A percentile compares a stretch with the other conserved stretches of the same genome.
Evolutionary conservation across 1,139 yeast species (phyloP).

Genomic region (Protomyces gravidus): DNA sequence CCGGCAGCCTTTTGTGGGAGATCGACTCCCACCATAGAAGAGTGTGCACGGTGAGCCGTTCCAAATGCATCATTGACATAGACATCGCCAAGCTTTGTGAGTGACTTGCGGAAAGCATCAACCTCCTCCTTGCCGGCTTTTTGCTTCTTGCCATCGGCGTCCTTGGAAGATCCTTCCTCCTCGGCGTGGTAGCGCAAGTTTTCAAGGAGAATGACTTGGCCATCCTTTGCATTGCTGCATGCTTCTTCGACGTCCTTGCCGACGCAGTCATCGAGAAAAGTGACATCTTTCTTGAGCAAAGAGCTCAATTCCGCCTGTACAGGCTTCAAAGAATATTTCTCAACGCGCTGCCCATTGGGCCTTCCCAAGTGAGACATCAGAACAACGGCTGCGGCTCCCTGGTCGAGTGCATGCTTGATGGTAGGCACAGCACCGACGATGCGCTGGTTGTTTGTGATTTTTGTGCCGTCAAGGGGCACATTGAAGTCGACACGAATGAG

Average conservation of each 20-base stretch:
- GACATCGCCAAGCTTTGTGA: conserved; percentile 87
- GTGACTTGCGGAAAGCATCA: conserved; percentile 74
- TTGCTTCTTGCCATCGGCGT: conserved; percentile 74
- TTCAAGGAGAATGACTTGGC: conserved; percentile 68
- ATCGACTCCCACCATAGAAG: conserved; percentile 94
- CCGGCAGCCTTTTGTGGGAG: conserved; percentile 94
- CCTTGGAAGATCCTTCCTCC: conserved; percentile 89
- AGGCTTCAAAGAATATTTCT: conserved; percentile 84
- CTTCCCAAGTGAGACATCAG: conserved; percentile 96
- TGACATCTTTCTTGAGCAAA: conserved; percentile 65
- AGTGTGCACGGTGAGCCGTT: conserved; percentile 98
- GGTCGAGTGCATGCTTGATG: conserved; percentile 82
- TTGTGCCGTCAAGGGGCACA: conserved; percentile 92
- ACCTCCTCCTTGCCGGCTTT: conserved; percentile 84
- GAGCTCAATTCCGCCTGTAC: conserved; percentile 79
- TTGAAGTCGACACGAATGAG: conserved; percentile 85
- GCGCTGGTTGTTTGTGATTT: conserved; percentile 97
- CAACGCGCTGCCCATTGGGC: conserved; percentile 85
- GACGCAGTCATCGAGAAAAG: conserved; percentile 80
- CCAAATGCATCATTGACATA: conserved; percentile 97
- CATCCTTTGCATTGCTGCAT: conserved; percentile 63
- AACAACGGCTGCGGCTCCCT: conserved; percentile 76
- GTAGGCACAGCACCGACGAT: conserved; percentile 98
- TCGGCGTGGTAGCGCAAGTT: conserved; percentile 94
- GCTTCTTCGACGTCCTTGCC: conserved; percentile 79